Evolutionary conservation across 208 protist species (phyloP).

Genomic region (Leptomonas pyrrhocoris): DNA sequence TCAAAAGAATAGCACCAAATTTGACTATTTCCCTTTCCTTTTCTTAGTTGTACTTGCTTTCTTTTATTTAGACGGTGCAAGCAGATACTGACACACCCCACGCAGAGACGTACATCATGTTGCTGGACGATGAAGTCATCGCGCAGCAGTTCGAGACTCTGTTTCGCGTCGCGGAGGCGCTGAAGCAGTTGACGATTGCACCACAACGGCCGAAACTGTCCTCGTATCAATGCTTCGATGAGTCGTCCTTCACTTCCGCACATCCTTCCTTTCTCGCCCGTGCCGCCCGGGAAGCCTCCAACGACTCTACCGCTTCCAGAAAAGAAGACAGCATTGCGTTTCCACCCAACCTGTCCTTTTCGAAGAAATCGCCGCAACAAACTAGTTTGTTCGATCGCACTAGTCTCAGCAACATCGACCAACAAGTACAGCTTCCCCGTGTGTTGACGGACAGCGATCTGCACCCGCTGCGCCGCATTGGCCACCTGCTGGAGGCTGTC

Average conservation of each 20-base stretch:
- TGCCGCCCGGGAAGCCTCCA: background rate
- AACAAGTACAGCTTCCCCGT: constrained; percentile 14
- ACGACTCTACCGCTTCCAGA: background rate
- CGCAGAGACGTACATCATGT: constrained; percentile 4
- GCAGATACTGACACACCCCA: background rate
- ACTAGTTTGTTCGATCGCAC: no score
- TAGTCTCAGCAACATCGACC: background rate
- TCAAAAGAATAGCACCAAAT: no score
- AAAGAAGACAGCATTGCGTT: no score
- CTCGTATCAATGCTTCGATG: constrained; percentile 5
- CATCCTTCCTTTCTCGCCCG: background rate
- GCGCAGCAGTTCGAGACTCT: constrained; percentile 18
- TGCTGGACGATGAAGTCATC: constrained; percentile 24
- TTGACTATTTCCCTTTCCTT: background rate
- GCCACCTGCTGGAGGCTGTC: constrained; percentile 33
- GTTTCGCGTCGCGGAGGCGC: constrained; percentile 15
- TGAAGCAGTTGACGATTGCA: constrained; percentile 12
- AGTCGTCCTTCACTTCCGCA: background rate
- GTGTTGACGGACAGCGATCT: constrained; percentile 24
- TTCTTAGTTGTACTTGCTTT: background rate
- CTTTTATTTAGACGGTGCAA: constrained; percentile 5
- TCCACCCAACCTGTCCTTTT: no score
- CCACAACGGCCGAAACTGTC: constrained; percentile 1
- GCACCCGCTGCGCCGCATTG: constrained; percentile 36
- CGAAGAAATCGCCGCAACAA: no score